A percentile compares a stretch with the other conserved stretches of the same genome.
phyloP scores from a whole-genome alignment of 345 rosid genomes.

The Cochlearia excelsa region DNA sequence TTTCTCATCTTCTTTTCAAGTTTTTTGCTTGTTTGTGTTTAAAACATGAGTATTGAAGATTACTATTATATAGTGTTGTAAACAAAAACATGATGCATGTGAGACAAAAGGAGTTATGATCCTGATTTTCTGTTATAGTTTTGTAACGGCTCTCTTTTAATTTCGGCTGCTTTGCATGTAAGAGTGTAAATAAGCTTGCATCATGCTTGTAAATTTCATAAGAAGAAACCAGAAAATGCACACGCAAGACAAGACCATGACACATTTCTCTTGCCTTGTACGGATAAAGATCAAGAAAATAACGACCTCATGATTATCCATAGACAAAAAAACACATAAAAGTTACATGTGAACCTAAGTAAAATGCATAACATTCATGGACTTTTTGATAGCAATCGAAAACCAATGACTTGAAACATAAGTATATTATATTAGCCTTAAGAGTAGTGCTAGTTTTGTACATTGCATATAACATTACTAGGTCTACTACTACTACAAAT shows the following conservation, averaged over 20 bases:
- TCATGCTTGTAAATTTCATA: slow-evolving; percentile 19
- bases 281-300: slow-evolving; percentile 22
- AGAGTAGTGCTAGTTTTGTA: slow-evolving; percentile 1
- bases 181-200: slow-evolving; percentile 26
- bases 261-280: slow-evolving; percentile 12
- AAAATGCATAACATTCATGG: no score
- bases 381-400: no score
- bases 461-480: slow-evolving; percentile 14
- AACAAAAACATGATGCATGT: slow-evolving; percentile 28
- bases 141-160: slow-evolving; percentile 24
- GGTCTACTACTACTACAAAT: slow-evolving; percentile 3
- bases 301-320: no score
- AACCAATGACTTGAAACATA: no score
- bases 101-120: slow-evolving; percentile 23
- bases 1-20: neutral
- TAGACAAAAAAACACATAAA: no score
- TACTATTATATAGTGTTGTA: slow-evolving; percentile 6
- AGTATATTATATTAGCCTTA: no score
- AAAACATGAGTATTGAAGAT: slow-evolving; percentile 3
- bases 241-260: slow-evolving; percentile 26
- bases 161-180: slow-evolving; percentile 11
- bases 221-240: slow-evolving; percentile 1
- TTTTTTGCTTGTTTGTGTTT: neutral
- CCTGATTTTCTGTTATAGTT: slow-evolving; percentile 24
- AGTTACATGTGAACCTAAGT: no score